phyloP scores from a whole-genome alignment of 768 basidiomycete species.

The Boletus rubescentipes region DNA sequence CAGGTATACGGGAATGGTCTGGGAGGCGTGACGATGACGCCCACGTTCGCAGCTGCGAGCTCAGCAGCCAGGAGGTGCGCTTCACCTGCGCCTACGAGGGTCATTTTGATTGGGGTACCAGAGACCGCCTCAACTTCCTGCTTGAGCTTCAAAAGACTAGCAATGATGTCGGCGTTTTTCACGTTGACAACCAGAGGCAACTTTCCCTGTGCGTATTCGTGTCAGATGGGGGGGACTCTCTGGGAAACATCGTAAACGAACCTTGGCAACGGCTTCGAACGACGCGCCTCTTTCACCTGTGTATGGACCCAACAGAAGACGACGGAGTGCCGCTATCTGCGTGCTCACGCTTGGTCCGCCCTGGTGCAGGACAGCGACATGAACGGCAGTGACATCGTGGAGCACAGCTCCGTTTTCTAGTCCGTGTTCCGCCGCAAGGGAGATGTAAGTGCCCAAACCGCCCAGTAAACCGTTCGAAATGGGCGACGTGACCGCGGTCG shows the following conservation, averaged over 20 bases:
- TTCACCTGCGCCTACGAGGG: constrained; percentile 62
- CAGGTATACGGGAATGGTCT: constrained; percentile 65
- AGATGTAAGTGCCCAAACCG: constrained; percentile 65
- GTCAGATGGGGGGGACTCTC: constrained; percentile 9
- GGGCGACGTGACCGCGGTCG: constrained; percentile 64
- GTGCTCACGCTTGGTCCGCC: constrained; percentile 54
- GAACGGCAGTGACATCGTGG: constrained; percentile 63
- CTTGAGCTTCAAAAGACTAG: constrained; percentile 63
- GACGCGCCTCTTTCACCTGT: constrained; percentile 23
- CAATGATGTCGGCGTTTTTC: constrained; percentile 75
- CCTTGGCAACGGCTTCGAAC: constrained; percentile 40
- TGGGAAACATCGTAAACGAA: constrained; percentile 14
- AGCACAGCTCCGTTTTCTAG: constrained; percentile 65
- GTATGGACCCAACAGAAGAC: constrained; percentile 39
- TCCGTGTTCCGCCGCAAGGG: constrained; percentile 54
- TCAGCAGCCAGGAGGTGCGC: constrained; percentile 45
- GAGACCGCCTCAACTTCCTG: constrained; percentile 44
- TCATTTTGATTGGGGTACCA: constrained; percentile 37
- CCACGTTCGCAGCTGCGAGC: constrained; percentile 55
- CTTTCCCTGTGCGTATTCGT: constrained; percentile 40
- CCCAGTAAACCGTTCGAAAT: constrained; percentile 51
- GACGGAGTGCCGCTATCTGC: constrained; percentile 56
- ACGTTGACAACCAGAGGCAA: constrained; percentile 66
- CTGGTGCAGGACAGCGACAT: constrained; percentile 45
- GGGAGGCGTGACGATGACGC: constrained; percentile 65